A percentile compares a stretch with the other conserved stretches of the same genome.
Evolutionary conservation across 805 yeast genomes (phyloP).

Genomic region (Tetrapisispora iriomotensis): DNA sequence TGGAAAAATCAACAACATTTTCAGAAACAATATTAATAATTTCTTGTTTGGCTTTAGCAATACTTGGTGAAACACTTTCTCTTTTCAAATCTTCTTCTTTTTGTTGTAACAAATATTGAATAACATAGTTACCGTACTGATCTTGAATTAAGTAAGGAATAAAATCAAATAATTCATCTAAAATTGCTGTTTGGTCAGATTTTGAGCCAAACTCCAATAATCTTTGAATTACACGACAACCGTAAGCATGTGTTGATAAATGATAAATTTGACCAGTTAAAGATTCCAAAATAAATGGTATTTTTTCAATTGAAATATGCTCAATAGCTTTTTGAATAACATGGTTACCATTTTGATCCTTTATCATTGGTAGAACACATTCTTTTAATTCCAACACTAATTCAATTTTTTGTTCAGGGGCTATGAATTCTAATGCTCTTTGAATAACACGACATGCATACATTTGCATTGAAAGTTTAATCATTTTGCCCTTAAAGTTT

Average conservation of each 20-base stretch:
- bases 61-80: constrained; percentile 5
- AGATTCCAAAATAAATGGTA: constrained; percentile 64
- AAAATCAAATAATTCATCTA: constrained; percentile 62
- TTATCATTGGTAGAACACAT: constrained; percentile 57
- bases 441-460: constrained; percentile 98
- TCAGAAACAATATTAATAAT: constrained; percentile 63
- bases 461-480: constrained; percentile 79
- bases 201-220: constrained; percentile 67
- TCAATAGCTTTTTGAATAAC: constrained; percentile 95
- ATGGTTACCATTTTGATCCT: constrained; percentile 97
- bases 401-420: constrained; percentile 50
- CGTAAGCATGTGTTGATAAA: constrained; percentile 90
- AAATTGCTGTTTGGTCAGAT: constrained; percentile 55
- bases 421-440: constrained; percentile 72
- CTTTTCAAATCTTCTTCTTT: constrained; percentile 6
- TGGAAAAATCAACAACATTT: constrained; percentile 71
- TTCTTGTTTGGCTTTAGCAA: constrained; percentile 34
- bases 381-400: constrained; percentile 63
- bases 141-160: constrained; percentile 77
- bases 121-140: constrained; percentile 95
- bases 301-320: constrained; percentile 57
- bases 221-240: constrained; percentile 94
- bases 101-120: constrained; percentile 86
- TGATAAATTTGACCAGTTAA: constrained; percentile 66
- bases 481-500: constrained; percentile 49